phyloP scores from a whole-genome alignment of 371 early-diverging fungal genomes.

The Batkoa obscura region DNA sequence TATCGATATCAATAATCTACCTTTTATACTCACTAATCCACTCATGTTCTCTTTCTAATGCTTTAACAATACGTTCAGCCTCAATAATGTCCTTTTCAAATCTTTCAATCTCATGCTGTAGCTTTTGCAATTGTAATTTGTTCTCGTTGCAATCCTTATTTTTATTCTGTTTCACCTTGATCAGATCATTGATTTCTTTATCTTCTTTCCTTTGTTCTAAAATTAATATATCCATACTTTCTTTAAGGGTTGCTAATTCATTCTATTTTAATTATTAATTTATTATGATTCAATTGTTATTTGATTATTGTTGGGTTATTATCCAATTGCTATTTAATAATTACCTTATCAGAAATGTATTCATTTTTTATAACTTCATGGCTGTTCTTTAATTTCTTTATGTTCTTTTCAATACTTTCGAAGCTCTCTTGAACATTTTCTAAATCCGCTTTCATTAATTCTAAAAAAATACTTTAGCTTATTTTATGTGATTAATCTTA shows the following conservation, averaged over 20 bases:
- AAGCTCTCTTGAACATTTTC: too few relatives aligned
- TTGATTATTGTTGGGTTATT: too few relatives aligned
- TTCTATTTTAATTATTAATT: background rate
- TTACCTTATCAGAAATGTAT: too few relatives aligned
- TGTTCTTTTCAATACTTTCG: too few relatives aligned
- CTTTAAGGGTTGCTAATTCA: background rate
- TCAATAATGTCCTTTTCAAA: conserved; percentile 37
- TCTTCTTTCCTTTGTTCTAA: conserved; percentile 21
- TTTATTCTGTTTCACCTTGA: conserved; percentile 35
- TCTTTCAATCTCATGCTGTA: conserved; percentile 45
- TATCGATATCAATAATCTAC: conserved; percentile 18
- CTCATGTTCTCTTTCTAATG: conserved; percentile 40
- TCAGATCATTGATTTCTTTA: conserved; percentile 38
- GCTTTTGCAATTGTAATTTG: conserved; percentile 47
- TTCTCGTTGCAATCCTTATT: conserved; percentile 32
- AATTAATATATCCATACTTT: background rate
- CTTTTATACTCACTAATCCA: conserved; percentile 82
- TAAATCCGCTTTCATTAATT: too few relatives aligned
- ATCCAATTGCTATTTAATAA: too few relatives aligned
- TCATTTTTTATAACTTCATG: too few relatives aligned
- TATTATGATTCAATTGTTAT: too few relatives aligned
- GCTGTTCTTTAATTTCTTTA: too few relatives aligned
- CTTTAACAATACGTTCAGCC: conserved; percentile 22
- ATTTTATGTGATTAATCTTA: too few relatives aligned
- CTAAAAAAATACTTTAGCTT: too few relatives aligned